Evolutionary conservation across 352 stramenopile genomes (phyloP).

Genomic region (Phytophthora chlamydospora): DNA sequence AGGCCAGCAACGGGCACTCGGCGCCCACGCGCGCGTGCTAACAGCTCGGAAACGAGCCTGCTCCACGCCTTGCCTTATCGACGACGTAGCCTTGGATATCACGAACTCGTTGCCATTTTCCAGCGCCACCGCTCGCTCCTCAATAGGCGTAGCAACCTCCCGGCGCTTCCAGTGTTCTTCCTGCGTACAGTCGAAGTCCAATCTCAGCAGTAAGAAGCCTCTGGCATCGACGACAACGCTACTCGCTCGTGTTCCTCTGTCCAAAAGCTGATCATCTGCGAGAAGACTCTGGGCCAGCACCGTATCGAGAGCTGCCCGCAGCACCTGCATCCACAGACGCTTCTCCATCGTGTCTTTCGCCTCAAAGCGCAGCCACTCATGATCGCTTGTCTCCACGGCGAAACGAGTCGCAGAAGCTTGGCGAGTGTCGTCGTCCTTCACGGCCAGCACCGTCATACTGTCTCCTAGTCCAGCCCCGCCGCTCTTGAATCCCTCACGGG

Average conservation of each 20-base stretch:
- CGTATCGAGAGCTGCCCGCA: constrained; percentile 59
- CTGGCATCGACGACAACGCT: constrained; percentile 11
- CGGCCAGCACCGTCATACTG: constrained; percentile 40
- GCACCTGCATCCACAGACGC: constrained; percentile 52
- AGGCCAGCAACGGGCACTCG: constrained; percentile 30
- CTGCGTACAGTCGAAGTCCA: constrained; percentile 37
- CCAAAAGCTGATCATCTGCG: constrained; percentile 33
- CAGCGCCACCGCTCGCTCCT: constrained; percentile 55
- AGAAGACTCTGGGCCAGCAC: constrained; percentile 53
- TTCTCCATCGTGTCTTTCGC: constrained; percentile 44
- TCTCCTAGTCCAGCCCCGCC: constrained; percentile 25
- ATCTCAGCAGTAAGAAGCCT: constrained; percentile 41
- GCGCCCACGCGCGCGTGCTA: constrained; percentile 53
- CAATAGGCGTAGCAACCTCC: constrained; percentile 36
- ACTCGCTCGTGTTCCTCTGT: constrained; percentile 2
- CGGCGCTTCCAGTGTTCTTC: constrained; percentile 34
- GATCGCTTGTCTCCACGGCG: constrained; percentile 58
- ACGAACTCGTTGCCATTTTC: constrained; percentile 57
- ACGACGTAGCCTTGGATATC: constrained; percentile 38
- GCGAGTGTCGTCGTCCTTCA: constrained; percentile 32
- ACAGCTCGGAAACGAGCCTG: constrained; percentile 48
- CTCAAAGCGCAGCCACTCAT: constrained; percentile 56
- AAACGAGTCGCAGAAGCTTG: constrained; percentile 36
- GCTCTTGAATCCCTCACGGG: constrained; percentile 64
- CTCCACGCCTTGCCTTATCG: constrained; percentile 28